Evolutionary conservation across 495 filamentous ascomycete genomes (phyloP), one percentile per base, ranked within the genome.

Genomic region (Barbatosphaeria neglecta): DNA sequence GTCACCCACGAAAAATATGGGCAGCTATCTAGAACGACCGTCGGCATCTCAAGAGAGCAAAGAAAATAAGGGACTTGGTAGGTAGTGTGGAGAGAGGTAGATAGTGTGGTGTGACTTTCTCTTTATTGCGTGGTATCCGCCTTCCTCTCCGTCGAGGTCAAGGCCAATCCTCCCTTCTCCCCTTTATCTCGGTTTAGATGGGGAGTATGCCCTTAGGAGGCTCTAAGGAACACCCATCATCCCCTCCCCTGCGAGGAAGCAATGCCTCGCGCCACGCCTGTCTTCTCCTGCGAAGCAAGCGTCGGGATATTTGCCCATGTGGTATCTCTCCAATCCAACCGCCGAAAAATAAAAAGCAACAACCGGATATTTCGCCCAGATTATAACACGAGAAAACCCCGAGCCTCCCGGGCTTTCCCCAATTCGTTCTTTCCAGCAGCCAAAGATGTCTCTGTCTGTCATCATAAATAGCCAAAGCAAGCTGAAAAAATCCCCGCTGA

Each of bases 401-500:
- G 6, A 47, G 39, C 67, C 67, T 61, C 69, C 67, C 62, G 69
- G 69, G 66, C 69, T 57, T 61, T 56, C 66, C 66, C 55, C 62
- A 60, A 58, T 67, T 60, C 61, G 59, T 66, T 58, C 57, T 60
- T 55, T 50, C 62, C 59, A 41, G 56, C 62, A 64, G 59, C 61
- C 60, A 51, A 56, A 56, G 45, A 44, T n/a, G 19, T 41, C 22
- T 41, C 46, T n/a, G 19, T 41, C 22, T 41, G 20, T 22, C 20
- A 10, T 41, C 7, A 41, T 24, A 22, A 22, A 41, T 16, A 22
- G 22, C 11, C 5, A 1, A 38, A 41, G 22, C 6, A 22, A 41
- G 24, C 39, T 5, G 22, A 41, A 41, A 2, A 41, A 23, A 41
- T 41, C 39, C 39, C 13, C 13, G 13, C 1, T 15, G 5, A 35